A percentile compares a stretch with the other conserved stretches of the same genome.
phyloP scores from a whole-genome alignment of 352 stramenopile species.

The Hyaloperonospora brassicae region DNA sequence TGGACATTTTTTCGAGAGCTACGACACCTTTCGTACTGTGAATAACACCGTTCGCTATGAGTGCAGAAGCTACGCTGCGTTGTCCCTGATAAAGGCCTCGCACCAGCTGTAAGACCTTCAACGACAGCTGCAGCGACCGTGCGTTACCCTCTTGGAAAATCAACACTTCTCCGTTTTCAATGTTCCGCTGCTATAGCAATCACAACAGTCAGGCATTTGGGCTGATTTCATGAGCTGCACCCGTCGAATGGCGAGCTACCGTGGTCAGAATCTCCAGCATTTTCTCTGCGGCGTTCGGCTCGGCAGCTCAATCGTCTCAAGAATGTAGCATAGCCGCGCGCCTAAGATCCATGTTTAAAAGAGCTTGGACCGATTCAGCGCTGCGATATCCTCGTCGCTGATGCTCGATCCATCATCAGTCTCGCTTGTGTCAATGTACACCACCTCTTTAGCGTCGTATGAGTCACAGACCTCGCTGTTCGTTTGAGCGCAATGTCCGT shows the following conservation, averaged over 20 bases:
- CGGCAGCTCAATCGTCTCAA: conserved; percentile 39
- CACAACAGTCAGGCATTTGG: conserved; percentile 37
- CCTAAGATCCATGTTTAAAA: conserved; percentile 52
- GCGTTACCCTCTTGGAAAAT: conserved; percentile 22
- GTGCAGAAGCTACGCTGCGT: conserved; percentile 27
- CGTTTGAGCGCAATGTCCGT: background rate
- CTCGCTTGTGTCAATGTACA: conserved; percentile 46
- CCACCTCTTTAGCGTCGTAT: conserved; percentile 23
- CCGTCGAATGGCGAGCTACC: conserved; percentile 46
- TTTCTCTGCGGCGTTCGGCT: conserved; percentile 33
- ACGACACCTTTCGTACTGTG: conserved; percentile 55
- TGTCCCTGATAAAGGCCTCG: conserved; percentile 42
- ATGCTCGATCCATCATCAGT: conserved; percentile 33
- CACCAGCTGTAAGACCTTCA: conserved; percentile 38
- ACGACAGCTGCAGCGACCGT: conserved; percentile 30
- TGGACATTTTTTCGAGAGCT: conserved; percentile 29
- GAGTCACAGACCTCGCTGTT: background rate
- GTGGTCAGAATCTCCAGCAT: conserved; percentile 52
- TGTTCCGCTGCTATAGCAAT: conserved; percentile 36
- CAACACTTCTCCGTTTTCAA: conserved; percentile 44
- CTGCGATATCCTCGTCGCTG: conserved; percentile 43
- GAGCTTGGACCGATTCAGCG: conserved; percentile 45
- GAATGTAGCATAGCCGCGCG: conserved; percentile 41
- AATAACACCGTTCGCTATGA: conserved; percentile 41
- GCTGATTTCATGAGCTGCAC: conserved; percentile 36